Evolutionary conservation across 164 flowering plant genomes (phyloP).

Genomic region (Dillenia suffruticosa): DNA sequence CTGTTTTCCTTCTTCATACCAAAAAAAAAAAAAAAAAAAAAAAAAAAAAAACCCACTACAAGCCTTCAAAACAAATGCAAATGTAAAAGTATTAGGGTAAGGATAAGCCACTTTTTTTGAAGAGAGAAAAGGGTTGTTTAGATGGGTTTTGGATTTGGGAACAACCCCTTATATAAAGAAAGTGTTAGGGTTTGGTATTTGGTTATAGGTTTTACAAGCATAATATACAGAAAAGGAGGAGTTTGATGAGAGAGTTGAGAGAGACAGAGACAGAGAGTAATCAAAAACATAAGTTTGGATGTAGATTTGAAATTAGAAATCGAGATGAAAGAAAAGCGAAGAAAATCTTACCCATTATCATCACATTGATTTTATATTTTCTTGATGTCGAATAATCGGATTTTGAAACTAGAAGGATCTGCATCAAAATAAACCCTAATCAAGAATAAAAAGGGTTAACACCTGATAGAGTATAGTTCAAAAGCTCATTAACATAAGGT

Average conservation of each 20-base stretch:
- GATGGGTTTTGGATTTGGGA: slow-evolving; percentile 24
- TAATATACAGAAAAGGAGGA: slow-evolving; percentile 29
- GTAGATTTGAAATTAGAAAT: too few relatives aligned
- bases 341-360: too few relatives aligned
- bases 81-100: slow-evolving; percentile 40
- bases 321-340: slow-evolving; percentile 16
- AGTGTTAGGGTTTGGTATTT: slow-evolving; percentile 26
- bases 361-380: too few relatives aligned
- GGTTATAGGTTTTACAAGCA: slow-evolving; percentile 27
- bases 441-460: too few relatives aligned
- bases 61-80: slow-evolving; percentile 46
- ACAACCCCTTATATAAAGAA: slow-evolving; percentile 34
- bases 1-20: slow-evolving; percentile 37
- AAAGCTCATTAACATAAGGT: too few relatives aligned
- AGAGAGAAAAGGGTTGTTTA: slow-evolving; percentile 35
- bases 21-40: slow-evolving; percentile 8
- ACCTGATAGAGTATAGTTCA: too few relatives aligned
- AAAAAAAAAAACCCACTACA: slow-evolving; percentile 21
- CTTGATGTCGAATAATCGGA: too few relatives aligned
- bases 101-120: slow-evolving; percentile 26
- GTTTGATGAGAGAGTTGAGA: slow-evolving; percentile 29
- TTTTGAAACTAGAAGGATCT: too few relatives aligned
- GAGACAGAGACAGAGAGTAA: slow-evolving; percentile 10
- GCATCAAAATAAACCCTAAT: too few relatives aligned
- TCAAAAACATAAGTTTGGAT: too few relatives aligned